phyloP scores from a whole-genome alignment of 805 yeast species.

The Nadsonia fulvescens region DNA sequence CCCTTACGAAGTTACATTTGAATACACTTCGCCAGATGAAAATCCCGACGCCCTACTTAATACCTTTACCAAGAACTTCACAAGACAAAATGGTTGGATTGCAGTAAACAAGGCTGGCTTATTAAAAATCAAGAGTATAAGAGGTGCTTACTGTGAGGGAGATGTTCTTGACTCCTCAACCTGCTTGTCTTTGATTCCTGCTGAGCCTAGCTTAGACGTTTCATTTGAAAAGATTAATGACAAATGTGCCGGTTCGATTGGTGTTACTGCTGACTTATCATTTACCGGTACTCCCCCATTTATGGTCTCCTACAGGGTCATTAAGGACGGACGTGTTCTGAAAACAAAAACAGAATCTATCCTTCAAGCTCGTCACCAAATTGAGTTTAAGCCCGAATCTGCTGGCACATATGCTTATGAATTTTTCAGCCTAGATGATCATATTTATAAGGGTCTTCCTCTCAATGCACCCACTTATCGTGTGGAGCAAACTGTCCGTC shows the following conservation, averaged over 20 bases:
- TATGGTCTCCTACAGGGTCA: conserved; percentile 39
- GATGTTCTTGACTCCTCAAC: conserved; percentile 36
- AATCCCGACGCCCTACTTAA: conserved; percentile 12
- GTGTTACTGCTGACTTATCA: conserved; percentile 52
- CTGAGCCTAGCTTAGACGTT: conserved; percentile 30
- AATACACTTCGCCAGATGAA: conserved; percentile 17
- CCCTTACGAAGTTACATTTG: conserved; percentile 27
- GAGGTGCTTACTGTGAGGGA: conserved; percentile 52
- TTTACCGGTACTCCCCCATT: conserved; percentile 74
- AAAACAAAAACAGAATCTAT: conserved; percentile 16
- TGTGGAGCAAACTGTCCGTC: conserved; percentile 18
- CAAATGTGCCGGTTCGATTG: conserved; percentile 84
- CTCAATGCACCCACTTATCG: conserved; percentile 11
- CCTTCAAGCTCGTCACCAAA: conserved; percentile 28
- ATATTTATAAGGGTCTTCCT: conserved; percentile 28
- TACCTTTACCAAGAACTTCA: too few relatives aligned
- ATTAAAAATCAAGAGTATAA: conserved; percentile 36
- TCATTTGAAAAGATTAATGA: conserved; percentile 46
- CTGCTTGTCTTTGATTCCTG: conserved; percentile 38
- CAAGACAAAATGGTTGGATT: conserved; percentile 4
- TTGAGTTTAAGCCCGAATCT: conserved; percentile 53
- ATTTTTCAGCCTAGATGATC: conserved; percentile 47
- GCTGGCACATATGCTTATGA: conserved; percentile 72
- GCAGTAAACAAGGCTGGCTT: conserved; percentile 38
- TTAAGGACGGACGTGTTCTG: conserved; percentile 20